Base-by-base conservation (phyloP, 2,329 filamentous ascomycete species). In the Trichoderma citrinoviride region DNA sequence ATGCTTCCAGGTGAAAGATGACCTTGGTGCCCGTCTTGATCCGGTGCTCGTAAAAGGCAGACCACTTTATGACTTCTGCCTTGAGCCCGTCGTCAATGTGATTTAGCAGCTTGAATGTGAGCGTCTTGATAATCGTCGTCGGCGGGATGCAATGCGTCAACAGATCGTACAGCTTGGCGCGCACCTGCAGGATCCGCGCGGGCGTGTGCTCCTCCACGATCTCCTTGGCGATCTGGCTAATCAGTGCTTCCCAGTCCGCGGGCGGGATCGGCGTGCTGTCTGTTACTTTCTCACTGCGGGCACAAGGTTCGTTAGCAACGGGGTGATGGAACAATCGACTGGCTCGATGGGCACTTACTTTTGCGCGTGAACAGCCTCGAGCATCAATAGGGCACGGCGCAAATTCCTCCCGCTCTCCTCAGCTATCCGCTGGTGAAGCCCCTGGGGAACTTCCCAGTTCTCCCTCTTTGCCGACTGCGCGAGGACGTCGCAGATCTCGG, bases 1-100 rank as follows among this genome's bases (percentile, higher is more conserved):
- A 99, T 3, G 95, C 95, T 78, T 99, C 96, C 4, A 99, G 81
- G 74, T 99, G 96, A 78, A 99, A 99, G 68, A 99, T 98, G 65
- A 96, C 91, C 83, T 99, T 99, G 66, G 85, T 93, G 58, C 95
- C 95, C 71, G 90, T 90, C 75, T 91, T 91, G 78, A 98, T 91
- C 67, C 95, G 86, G 77, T 99, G 95, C 78, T 99, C 96, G 77
- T 96, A 99, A 73, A 97, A 98, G 0, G 95, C 93, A 5, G 92
- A 91, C 95, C 95, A 99, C 74, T 90, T 92, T 70, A 99, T 90
- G 5, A 99, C 90, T 65, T 99, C 94, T 2, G 90, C 87, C 77
- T 97, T 98, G 57, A 99, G 80, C 25, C 85, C 88, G 74, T 97
- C 93, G 71, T 98, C 94, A 61, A 97, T 90, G 73, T 91, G 87